Conservation (phyloP, 108 stramenopile species). For the Skeletonema costatum region DNA sequence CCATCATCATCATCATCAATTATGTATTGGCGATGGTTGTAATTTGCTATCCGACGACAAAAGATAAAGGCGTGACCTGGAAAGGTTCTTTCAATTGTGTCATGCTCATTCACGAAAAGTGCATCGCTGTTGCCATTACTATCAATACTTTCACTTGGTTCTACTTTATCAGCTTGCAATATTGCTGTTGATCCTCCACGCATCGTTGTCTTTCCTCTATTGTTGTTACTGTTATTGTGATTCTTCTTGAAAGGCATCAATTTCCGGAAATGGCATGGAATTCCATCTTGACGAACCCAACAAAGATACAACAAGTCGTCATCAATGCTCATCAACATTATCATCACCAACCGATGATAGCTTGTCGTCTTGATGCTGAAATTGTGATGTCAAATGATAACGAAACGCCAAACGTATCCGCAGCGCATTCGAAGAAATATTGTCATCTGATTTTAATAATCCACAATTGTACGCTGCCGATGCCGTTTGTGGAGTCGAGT, state of each 20-base stretch:
- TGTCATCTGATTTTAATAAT: constrained; percentile 16
- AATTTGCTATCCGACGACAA: constrained; percentile 31
- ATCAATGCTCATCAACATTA: neutral
- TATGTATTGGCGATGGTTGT: neutral
- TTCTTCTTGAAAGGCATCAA: neutral
- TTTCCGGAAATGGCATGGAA: constrained; percentile 26
- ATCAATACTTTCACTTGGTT: no score
- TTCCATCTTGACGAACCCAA: constrained; percentile 33
- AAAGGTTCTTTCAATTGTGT: constrained; percentile 67
- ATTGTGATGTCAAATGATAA: constrained; percentile 2
- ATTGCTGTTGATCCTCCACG: no score
- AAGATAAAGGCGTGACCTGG: constrained; percentile 78
- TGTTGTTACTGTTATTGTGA: neutral
- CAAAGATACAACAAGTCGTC: constrained; percentile 22
- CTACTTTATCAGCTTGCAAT: no score
- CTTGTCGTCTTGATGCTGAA: neutral
- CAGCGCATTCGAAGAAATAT: constrained; percentile 3
- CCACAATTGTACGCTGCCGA: constrained; percentile 19
- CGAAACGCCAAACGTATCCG: constrained; percentile 44
- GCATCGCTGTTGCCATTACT: neutral
- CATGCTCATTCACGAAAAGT: constrained; percentile 31
- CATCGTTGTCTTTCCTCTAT: neutral
- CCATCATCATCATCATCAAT: neutral
- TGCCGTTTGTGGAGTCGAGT: constrained; percentile 12
- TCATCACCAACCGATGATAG: neutral